Base-by-base conservation (phyloP, 441 rosid species). In the Rhodomyrtus psidioides region DNA sequence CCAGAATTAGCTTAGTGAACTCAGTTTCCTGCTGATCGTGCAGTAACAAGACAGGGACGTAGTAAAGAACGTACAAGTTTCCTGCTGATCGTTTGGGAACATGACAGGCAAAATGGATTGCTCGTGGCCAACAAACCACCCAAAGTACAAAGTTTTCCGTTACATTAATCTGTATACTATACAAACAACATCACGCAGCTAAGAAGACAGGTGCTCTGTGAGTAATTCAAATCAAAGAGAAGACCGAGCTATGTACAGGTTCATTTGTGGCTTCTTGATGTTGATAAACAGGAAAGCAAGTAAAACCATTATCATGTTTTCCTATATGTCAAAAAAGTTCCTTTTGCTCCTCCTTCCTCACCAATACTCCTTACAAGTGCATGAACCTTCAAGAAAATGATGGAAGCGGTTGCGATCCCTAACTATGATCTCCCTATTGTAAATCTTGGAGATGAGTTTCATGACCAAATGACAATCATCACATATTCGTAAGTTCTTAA, bases 401-500 rank as follows among this genome's bases (percentile, higher is more conserved):
- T 82, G 83, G 83, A 82, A 82, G 83, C 83, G 59, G 83, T 27
- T 82, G 14, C 83, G 83, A 82, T 82, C 58, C 83, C 83, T 53
- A 53, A 82, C 83, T 82, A 82, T 82, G 83, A 82, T 82, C 83
- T 82, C 44, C 51, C 58, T 28, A n/a, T 27, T 2, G n/a, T 82
- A 82, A 23, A 53, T 26, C 44, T 53, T 28, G n/a, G 83, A 82
- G 44, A 82, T 14, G 9, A 82, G 58, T 82, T 53, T 82, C 7
- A 82, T 53, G 83, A 82, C 55, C 44, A 82, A 82, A 55, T 82
- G 83, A 53, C 83, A 82, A 53, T 53, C 83, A 53, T 82, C 83
- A 6, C 83, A 82, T 82, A 53, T 82, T 42, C 83, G 42, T 42
- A 82, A 53, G 44, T 53, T 82, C 44, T 82, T 82, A 16, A 82